phyloP scores from a whole-genome alignment of 1,139 yeast genomes.

The Geotrichum siamense region DNA sequence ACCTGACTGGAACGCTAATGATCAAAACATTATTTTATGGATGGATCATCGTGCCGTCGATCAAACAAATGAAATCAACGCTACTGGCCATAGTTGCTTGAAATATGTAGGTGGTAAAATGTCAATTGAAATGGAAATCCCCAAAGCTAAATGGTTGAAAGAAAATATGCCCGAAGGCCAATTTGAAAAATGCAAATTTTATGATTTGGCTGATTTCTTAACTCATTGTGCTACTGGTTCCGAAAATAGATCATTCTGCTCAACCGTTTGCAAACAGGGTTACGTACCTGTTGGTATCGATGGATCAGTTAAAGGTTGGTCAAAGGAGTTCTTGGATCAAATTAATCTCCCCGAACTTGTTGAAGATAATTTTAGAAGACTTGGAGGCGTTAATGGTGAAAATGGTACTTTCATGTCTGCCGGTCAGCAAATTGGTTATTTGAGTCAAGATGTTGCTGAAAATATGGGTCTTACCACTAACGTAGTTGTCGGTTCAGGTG shows the following conservation, averaged over 20 bases:
- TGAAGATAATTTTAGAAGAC: slow-evolving; percentile 63
- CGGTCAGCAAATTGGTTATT: slow-evolving; percentile 77
- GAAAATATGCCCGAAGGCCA: slow-evolving; percentile 65
- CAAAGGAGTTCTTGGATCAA: slow-evolving; percentile 58
- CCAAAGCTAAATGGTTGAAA: slow-evolving; percentile 94
- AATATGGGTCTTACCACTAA: slow-evolving; percentile 74
- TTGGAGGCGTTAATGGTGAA: slow-evolving; percentile 76
- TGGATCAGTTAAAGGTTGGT: slow-evolving; percentile 76
- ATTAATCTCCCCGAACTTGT: slow-evolving; percentile 72
- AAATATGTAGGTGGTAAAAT: slow-evolving; percentile 95
- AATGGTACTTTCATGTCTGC: slow-evolving; percentile 75
- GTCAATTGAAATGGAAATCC: slow-evolving; percentile 97
- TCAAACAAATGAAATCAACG: slow-evolving; percentile 77
- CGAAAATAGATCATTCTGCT: slow-evolving; percentile 80
- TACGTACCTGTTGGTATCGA: slow-evolving; percentile 79
- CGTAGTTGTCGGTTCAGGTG: slow-evolving; percentile 89
- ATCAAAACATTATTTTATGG: slow-evolving; percentile 87
- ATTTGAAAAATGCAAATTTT: slow-evolving; percentile 68
- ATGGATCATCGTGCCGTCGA: slow-evolving; percentile 95
- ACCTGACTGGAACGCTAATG: slow-evolving; percentile 67
- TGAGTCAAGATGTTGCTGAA: slow-evolving; percentile 61
- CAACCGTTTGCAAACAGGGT: slow-evolving; percentile 94
- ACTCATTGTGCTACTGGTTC: slow-evolving; percentile 86
- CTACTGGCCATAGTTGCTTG: slow-evolving; percentile 67
- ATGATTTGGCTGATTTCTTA: slow-evolving; percentile 84